Percentiles rank a stretch among this genome's conserved stretches.
These are phyloP conservation scores for Penicillium fimorum DNA, from an alignment of 495 filamentous ascomycete species.

Conservation along the genomic window DNA sequence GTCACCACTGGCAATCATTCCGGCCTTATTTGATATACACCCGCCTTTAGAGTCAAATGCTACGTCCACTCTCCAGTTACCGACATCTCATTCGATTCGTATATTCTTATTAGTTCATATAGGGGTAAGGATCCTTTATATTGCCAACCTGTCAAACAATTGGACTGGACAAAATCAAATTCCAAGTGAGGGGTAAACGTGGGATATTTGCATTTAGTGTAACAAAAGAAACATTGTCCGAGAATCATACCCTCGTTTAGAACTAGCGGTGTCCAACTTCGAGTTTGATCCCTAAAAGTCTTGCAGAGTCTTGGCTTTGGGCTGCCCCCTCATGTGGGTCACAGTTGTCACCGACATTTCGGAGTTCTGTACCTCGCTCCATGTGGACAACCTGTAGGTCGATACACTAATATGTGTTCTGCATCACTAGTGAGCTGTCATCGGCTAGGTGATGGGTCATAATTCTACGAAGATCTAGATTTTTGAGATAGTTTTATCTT, in stretches of 20 bases:
- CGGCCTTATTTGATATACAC: background rate
- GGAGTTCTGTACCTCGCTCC: no score
- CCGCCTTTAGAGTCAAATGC: background rate
- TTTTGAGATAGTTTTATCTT: no score
- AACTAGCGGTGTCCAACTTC: conserved; percentile 1
- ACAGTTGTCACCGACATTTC: no score
- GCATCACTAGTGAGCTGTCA: background rate
- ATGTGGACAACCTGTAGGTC: no score
- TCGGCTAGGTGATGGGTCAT: background rate
- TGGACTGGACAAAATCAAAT: background rate
- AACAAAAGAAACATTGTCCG: background rate
- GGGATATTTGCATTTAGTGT: background rate
- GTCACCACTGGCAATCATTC: conserved; percentile 4
- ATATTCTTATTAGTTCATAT: background rate
- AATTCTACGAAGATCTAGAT: conserved; percentile 4
- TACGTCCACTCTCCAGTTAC: background rate
- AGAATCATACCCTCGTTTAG: background rate
- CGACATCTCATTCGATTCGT: background rate
- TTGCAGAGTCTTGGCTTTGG: no score
- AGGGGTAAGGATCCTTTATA: background rate
- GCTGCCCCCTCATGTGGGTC: no score
- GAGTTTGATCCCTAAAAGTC: no score
- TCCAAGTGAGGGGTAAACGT: background rate
- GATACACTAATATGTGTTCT: no score
- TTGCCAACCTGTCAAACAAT: background rate